Base-by-base conservation (phyloP, 2,329 filamentous ascomycete species). In the Chalara sp. region DNA sequence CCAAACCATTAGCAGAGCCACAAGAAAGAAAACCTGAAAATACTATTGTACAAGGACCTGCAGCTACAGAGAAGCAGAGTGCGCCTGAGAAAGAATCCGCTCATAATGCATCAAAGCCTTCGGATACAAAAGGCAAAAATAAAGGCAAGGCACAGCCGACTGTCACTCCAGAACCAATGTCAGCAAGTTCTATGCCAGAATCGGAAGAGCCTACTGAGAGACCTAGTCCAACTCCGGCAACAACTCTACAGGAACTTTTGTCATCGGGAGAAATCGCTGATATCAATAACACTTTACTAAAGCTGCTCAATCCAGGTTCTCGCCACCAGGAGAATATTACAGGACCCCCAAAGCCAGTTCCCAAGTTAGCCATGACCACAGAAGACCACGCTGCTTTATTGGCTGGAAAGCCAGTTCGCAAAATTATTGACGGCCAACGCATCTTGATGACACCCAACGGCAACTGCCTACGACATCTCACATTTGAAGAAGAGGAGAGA, bases 361-460 rank as follows among this genome's bases (percentile, higher is more conserved):
- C 61, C 6, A 78, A 76, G 62, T 66, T 72, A 8, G 71, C 75
- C 29, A 72, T 80, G 37, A 73, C 68, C 1, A 71, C 75, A 42
- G 73, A 80, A 44, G 81, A 86, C 54, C 74, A 81, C 32, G 69
- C 72, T 11, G 65, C 71, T 3, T 71, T 85, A 6, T 70, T 75
- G n/a, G 70, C 74, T 2, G 81, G 81, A 45, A 73, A 75, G 53
- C 71, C 80, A 8, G 79, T 86, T 6, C 78, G 76, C 53, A 85
- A 84, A 64, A 68, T 82, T 39, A 72, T 81, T 2, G 82, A 86
- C 54, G 82, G 81, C 50, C 54, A 78, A 64, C 77, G 84, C 30
- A 81, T 87, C 56, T 76, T 91, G 58, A 80, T 91, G 48, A 90
- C 87, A 0, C 85, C 87, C 0, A 83, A 86, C 54, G 87, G 87